Evolutionary conservation across 192 early-diverging fungal genomes (phyloP).

Genomic region (Linnemannia schmuckeri): DNA sequence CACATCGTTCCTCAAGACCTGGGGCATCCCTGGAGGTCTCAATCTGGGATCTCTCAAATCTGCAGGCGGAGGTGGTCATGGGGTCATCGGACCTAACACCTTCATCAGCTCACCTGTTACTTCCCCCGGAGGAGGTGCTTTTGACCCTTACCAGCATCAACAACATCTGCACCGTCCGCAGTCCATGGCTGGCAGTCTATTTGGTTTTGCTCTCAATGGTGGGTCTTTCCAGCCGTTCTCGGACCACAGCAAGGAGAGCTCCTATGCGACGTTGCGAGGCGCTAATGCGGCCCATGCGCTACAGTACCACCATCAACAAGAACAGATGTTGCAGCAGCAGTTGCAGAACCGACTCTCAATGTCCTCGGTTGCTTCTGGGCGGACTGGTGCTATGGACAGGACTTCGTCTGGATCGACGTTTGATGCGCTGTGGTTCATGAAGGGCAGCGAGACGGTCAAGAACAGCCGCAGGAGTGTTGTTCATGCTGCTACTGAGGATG

Average conservation of each 20-base stretch:
- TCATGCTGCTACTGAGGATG: not conserved
- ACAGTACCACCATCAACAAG: constrained; percentile 44
- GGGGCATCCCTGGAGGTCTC: constrained; percentile 44
- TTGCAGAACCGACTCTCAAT: constrained; percentile 33
- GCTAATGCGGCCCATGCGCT: constrained; percentile 37
- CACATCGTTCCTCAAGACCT: constrained; percentile 53
- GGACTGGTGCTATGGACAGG: constrained; percentile 16
- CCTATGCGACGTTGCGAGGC: constrained; percentile 44
- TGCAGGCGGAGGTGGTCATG: not conserved
- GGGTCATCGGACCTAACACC: constrained; percentile 13
- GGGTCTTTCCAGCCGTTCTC: constrained; percentile 35
- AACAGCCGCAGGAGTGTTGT: not conserved
- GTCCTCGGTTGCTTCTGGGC: constrained; percentile 4
- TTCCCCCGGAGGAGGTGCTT: constrained; percentile 38
- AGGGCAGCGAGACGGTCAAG: constrained; percentile 10
- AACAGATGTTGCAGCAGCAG: constrained; percentile 44
- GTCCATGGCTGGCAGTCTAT: constrained; percentile 50
- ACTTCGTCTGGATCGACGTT: constrained; percentile 35
- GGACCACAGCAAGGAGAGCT: constrained; percentile 37
- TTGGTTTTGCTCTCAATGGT: constrained; percentile 36
- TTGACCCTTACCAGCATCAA: constrained; percentile 41
- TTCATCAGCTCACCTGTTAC: constrained; percentile 24
- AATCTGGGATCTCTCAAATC: constrained; percentile 38
- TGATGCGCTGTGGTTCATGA: constrained; percentile 48
- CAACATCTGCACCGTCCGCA: constrained; percentile 48